Conservation (phyloP, 352 stramenopile species). For the Phytophthora chlamydospora region DNA sequence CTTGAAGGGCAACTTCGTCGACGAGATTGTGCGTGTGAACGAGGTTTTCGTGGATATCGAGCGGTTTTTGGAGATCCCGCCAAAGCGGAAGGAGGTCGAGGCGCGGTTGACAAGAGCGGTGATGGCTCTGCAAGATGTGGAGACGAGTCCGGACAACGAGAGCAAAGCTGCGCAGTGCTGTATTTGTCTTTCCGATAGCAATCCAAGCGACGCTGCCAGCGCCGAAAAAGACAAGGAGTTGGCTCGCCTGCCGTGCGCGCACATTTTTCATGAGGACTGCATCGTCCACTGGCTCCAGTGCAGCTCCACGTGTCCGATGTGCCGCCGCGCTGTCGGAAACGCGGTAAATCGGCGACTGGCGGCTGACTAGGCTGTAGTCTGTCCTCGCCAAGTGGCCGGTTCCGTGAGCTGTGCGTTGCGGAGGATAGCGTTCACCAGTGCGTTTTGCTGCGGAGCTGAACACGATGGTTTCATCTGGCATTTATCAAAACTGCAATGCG, state of each 20-base stretch:
- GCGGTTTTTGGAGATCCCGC: slow-evolving; percentile 37
- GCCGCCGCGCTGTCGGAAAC: slow-evolving; percentile 29
- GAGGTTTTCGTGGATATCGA: slow-evolving; percentile 30
- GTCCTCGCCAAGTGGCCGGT: slow-evolving; percentile 1
- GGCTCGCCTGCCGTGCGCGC: slow-evolving; percentile 47
- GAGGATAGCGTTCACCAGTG: slow-evolving; percentile 15
- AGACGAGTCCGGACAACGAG: background rate
- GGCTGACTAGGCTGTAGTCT: slow-evolving; percentile 21
- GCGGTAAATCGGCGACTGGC: slow-evolving; percentile 17
- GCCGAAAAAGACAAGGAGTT: slow-evolving; percentile 20
- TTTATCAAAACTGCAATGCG: slow-evolving; percentile 3
- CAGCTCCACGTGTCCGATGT: slow-evolving; percentile 59
- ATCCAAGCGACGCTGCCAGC: background rate
- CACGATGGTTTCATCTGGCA: background rate
- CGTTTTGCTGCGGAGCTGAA: slow-evolving; percentile 8
- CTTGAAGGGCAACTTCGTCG: slow-evolving; percentile 9
- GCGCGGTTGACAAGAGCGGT: slow-evolving; percentile 26
- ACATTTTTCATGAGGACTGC: slow-evolving; percentile 68
- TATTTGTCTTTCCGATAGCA: slow-evolving; percentile 28
- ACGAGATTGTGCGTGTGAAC: slow-evolving; percentile 23
- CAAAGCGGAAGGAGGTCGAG: slow-evolving; percentile 36
- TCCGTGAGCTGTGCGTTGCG: background rate
- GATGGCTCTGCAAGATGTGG: slow-evolving; percentile 21
- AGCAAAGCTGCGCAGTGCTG: slow-evolving; percentile 17
- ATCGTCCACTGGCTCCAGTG: slow-evolving; percentile 64